Evolutionary conservation across 441 rosid genomes (phyloP), one percentile per base, ranked within the genome.

Genomic region (Kokia cookei): DNA sequence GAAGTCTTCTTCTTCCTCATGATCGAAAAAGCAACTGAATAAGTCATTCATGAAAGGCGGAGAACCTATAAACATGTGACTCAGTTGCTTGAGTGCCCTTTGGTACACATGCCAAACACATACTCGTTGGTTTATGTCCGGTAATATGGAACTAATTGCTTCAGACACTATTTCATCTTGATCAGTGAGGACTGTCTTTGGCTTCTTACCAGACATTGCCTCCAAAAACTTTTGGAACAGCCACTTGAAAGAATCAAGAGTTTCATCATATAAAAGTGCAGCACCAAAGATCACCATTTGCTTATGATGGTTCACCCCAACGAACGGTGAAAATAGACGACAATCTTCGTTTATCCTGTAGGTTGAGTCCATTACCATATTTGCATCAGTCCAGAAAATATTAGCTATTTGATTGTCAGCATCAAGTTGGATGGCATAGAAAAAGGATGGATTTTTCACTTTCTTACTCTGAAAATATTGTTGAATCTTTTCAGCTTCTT

Each of bases 401-500:
- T 72, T 72, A 72, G 75, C 43, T 40, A 72, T 47, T 60, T 45
- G 59, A 61, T 72, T 64, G 37, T 64, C 63, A 48, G 62, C 63
- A 73, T 64, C 71, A 19, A 37, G 61, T 50, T 83, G 86, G 64
- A 78, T 73, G 13, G 75, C 73, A 75, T 75, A 78, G 67, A 78
- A 67, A 72, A 83, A 80, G 37, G 80, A 75, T 4, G 82, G 82
- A 50, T 76, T 76, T 74, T 78, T 74, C 13, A 73, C 50, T 59
- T 71, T 79, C 82, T 74, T 78, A 19, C 72, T 76, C 10, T 45
- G 77, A 50, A 83, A 72, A 76, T 76, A 76, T 45, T 76, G 75
- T 51, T 42, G 75, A n/a, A 83, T n/a, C 73, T 75, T 78, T 71
- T 69, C 76, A 42, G 48, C 78, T 73, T 83, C 86, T 68, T 84